Conservation (phyloP, 1,139 yeast species). For the Candida tunisiensis region DNA sequence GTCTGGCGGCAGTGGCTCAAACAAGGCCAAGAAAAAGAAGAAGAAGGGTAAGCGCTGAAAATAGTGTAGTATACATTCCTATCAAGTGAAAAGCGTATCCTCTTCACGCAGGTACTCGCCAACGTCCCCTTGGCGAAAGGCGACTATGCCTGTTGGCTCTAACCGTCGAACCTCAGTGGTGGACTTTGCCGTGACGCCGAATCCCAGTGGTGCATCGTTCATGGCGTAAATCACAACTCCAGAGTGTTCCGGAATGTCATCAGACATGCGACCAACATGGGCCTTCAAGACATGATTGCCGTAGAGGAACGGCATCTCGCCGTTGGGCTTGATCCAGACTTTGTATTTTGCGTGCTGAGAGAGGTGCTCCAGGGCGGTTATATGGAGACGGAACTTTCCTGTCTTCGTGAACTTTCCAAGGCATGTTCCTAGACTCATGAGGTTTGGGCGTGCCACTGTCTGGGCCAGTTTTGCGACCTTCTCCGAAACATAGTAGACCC, state of each 20-base stretch:
- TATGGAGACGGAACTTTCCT: conserved; percentile 88
- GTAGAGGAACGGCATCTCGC: conserved; percentile 96
- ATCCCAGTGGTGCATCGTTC: conserved; percentile 89
- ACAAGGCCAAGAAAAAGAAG: conserved; percentile 28
- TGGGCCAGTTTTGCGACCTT: conserved; percentile 77
- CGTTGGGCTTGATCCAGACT: conserved; percentile 91
- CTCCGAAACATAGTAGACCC: conserved; percentile 82
- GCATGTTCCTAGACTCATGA: conserved; percentile 88
- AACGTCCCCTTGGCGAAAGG: conserved; percentile 93
- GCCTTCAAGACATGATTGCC: conserved; percentile 97
- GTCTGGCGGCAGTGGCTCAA: conserved; percentile 5
- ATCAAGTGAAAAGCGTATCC: conserved; percentile 80
- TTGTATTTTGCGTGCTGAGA: conserved; percentile 85
- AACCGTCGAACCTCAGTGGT: conserved; percentile 78
- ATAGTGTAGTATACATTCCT: neutral
- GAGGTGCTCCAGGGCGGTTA: conserved; percentile 72
- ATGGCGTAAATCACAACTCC: conserved; percentile 85
- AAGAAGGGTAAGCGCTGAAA: conserved; percentile 25
- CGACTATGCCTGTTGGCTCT: conserved; percentile 89
- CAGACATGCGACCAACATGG: conserved; percentile 91
- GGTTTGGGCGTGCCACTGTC: conserved; percentile 69
- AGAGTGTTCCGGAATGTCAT: conserved; percentile 95
- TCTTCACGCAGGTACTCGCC: conserved; percentile 98
- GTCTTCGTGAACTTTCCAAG: conserved; percentile 96
- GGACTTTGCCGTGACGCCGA: conserved; percentile 87